Base-by-base conservation (phyloP, 2,329 filamentous ascomycete genomes). In the Aureobasidium subglaciale region DNA sequence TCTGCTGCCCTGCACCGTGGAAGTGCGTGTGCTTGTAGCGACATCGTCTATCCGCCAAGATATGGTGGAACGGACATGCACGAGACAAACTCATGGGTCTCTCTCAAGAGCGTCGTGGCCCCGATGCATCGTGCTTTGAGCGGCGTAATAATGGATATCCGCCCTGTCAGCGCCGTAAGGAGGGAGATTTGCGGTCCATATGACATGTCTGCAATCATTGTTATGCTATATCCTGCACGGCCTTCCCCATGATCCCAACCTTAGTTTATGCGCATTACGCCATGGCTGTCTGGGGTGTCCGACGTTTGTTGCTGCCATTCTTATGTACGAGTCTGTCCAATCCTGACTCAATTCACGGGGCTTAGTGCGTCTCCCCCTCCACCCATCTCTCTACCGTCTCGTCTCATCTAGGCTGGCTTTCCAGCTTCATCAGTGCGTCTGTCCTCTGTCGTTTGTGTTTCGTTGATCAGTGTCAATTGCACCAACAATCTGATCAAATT, bases 211-310 rank as follows among this genome's bases (percentile, higher is more conserved):
- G 38, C 50, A 54, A 34, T 42, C 50, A 24, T 29, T 54, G 16
- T 43, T 42, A 29, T 54, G 50, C 37, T 38, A 42, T 54, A 18
- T 42, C 32, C 15, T 54, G 15, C 25, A 15, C 50, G 50, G 50
- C 27, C 43, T 37, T 29, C 50, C 37, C 50, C 50, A 54, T 35
- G 37, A 43, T 50, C 41, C 34, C 34, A 56, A 56, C 43, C 32
- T 56, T 56, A 49, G 42, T 56, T 25, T 34, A 32, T 16, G 43
- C 42, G 27, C 15, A 49, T 56, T 56, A 49, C 54, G 54, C 54
- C 54, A 56, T 56, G 54, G 49, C 35, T 48, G 34, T 40, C 41
- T 56, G 43, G 34, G 41, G 41, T 56, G 41, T 46, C 53, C 29
- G 54, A 56, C 24, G 16, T 49, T 38, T 41, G 41, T 35, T 40